A percentile compares a stretch with the other conserved stretches of the same genome.
phyloP scores from a whole-genome alignment of 805 yeast species.

The Wickerhamomyces chambardii region DNA sequence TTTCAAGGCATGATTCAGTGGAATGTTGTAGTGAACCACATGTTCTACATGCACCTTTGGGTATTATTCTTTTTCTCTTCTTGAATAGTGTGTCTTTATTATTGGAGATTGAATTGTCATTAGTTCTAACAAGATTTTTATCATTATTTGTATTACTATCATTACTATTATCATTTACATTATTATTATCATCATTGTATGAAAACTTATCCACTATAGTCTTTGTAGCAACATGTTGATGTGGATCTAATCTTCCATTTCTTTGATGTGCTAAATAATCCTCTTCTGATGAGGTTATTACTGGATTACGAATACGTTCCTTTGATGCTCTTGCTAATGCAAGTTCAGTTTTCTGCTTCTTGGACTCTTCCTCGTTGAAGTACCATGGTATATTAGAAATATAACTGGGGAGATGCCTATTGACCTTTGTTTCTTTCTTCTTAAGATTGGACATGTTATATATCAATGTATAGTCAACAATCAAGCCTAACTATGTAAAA shows the following conservation, averaged over 20 bases:
- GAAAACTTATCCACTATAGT: no score
- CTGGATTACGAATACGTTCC: conserved; percentile 4
- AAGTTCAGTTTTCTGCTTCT: background rate
- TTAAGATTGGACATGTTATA: background rate
- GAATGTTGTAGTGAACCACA: background rate
- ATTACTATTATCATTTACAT: conserved; percentile 44
- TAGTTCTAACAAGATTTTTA: conserved; percentile 8
- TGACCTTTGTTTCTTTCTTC: background rate
- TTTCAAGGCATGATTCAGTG: background rate
- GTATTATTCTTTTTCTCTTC: conserved; percentile 1
- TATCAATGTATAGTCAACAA: no score
- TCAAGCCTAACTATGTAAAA: no score
- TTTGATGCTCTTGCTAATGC: background rate
- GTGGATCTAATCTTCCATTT: conserved; percentile 29
- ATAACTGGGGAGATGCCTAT: background rate
- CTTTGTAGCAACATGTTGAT: no score
- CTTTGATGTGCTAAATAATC: conserved; percentile 57
- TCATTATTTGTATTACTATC: conserved; percentile 44
- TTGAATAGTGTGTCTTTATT: no score
- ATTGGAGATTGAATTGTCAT: no score
- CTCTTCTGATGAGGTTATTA: no score
- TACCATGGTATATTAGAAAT: background rate
- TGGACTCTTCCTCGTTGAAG: background rate
- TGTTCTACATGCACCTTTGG: conserved; percentile 20
- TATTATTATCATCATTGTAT: no score